Base-by-base conservation (phyloP, 106 monocot species). In the Ottelia alismoides region DNA sequence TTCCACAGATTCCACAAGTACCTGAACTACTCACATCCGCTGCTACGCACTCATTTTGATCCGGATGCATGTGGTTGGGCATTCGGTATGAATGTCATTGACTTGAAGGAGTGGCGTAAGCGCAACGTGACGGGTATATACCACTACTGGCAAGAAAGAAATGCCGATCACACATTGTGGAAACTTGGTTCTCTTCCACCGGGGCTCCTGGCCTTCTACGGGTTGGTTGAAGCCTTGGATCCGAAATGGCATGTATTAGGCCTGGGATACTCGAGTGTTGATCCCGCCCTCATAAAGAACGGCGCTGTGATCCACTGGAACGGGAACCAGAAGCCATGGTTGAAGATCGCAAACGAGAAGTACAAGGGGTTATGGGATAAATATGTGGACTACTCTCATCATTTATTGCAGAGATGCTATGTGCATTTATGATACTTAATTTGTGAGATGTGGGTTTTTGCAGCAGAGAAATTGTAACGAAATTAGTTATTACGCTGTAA, bases 41-140 rank as follows among this genome's bases (percentile, higher is more conserved):
- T 84, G 30, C 62, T 89, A 43, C 80, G 83, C 2, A 74, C 64
- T 9, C 83, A 84, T 77, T 89, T 89, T 30, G 88, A 89, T 56
- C 77, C 88, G 0, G 88, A 89, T 52, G 83, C 83, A 4, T 88
- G 88, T 56, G 83, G 83, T 16, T 88, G 88, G 88, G 88, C 88
- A 7, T 88, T 83, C 49, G 88, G 88, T 21, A 89, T 89, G 88
- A 84, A 89, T 49, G 70, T 89, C 1, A 51, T 89, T 35, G 88
- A 89, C 47, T 47, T 89, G 16, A 62, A 46, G 14, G 79, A 71
- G 49, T 89, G 88, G 88, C 63, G 73, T 44, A 63, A 64, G 24
- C 65, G 70, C 31, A 74, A 88, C 45, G 88, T 88, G n/a, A 88
- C 88, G 4, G 88, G 79, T 1, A 83, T 88, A 56, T 88, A 88